A percentile compares a stretch with the other conserved stretches of the same genome.
Conservation (phyloP, 2,329 filamentous ascomycete species). For the Colletotrichum gigasporum region DNA sequence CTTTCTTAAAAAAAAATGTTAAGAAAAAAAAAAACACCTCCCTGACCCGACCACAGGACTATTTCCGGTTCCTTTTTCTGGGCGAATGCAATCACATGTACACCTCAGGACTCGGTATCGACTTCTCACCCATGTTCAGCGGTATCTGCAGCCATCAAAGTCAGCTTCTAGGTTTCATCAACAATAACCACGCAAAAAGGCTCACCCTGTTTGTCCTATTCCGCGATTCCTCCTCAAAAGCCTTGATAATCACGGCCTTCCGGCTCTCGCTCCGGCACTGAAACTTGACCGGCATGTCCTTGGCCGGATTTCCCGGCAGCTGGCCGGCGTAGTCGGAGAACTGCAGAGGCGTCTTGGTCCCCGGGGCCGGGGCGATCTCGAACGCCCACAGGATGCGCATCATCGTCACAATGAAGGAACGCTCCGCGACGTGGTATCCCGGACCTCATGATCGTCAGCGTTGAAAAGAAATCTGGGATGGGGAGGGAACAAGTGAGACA, state of each 20-base stretch:
- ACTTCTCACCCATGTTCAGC: background rate
- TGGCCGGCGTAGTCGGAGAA: background rate
- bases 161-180: background rate
- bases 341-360: background rate
- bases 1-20: no score
- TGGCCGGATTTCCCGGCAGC: background rate
- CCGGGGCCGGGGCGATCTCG: background rate
- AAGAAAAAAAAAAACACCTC: no score
- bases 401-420: background rate
- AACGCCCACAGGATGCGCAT: background rate
- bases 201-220: background rate
- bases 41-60: no score
- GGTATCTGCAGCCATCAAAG: background rate
- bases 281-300: background rate
- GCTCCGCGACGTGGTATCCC: conserved; percentile 6
- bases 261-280: background rate
- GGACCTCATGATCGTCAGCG: background rate
- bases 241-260: background rate
- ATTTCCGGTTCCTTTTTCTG: no score
- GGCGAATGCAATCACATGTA: no score
- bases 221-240: background rate
- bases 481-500: background rate
- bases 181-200: background rate
- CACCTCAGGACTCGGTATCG: no score
- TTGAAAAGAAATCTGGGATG: background rate